Evolutionary conservation across 768 basidiomycete genomes (phyloP).

Genomic region (Suillus variegatus): DNA sequence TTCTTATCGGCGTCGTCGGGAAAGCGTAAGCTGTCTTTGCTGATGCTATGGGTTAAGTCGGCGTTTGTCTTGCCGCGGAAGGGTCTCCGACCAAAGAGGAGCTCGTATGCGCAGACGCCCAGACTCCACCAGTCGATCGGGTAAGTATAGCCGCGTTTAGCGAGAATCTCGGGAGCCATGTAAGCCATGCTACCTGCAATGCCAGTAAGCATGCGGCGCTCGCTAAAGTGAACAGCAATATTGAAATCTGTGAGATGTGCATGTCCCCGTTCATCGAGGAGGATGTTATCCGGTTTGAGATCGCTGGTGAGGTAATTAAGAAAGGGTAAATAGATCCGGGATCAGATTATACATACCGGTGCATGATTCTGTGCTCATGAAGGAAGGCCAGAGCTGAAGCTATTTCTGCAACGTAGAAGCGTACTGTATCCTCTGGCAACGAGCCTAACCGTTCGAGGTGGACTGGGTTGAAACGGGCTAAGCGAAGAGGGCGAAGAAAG

Average conservation of each 20-base stretch:
- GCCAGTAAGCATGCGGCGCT: slow-evolving; percentile 80
- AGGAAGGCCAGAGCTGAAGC: slow-evolving; percentile 87
- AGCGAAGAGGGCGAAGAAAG: neutral
- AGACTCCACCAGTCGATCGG: slow-evolving; percentile 98
- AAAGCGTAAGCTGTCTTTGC: slow-evolving; percentile 84
- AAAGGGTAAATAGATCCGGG: neutral
- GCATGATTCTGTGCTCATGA: slow-evolving; percentile 93
- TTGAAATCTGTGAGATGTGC: slow-evolving; percentile 98
- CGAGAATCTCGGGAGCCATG: slow-evolving; percentile 92
- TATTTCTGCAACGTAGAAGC: slow-evolving; percentile 89
- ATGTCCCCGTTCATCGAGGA: slow-evolving; percentile 93
- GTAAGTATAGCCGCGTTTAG: slow-evolving; percentile 92
- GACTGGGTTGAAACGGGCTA: slow-evolving; percentile 46
- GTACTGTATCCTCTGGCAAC: slow-evolving; percentile 75
- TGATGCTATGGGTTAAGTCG: slow-evolving; percentile 89
- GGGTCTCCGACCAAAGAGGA: slow-evolving; percentile 88
- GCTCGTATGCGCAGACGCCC: slow-evolving; percentile 90
- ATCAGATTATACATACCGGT: slow-evolving; percentile 62
- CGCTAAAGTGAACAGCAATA: slow-evolving; percentile 95
- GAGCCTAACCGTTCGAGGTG: slow-evolving; percentile 83
- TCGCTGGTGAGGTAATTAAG: slow-evolving; percentile 52
- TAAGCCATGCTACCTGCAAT: slow-evolving; percentile 99
- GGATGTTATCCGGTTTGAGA: slow-evolving; percentile 96
- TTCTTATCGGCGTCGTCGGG: slow-evolving; percentile 86
- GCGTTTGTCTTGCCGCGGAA: slow-evolving; percentile 94